Conservation (phyloP, 176 grass and related monocot species). For the Rhipidocladum racemiflorum region DNA sequence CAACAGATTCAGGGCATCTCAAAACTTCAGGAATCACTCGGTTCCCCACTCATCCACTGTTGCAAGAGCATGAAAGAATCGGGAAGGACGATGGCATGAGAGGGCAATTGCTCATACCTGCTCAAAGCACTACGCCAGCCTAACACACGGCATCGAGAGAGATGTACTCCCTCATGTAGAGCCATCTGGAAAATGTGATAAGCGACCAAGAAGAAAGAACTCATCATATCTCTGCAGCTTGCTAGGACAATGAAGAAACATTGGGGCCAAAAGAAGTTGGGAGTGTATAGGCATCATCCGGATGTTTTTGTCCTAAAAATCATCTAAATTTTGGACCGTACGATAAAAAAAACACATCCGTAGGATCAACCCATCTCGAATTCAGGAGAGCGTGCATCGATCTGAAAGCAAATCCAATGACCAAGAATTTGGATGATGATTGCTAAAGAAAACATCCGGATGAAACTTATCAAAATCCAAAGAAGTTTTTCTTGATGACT, state of each 20-base stretch:
- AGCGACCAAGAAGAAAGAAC: neutral
- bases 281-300: too few species aligned
- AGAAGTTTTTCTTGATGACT: neutral
- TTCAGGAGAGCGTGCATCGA: too few species aligned
- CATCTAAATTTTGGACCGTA: too few species aligned
- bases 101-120: slow-evolving; percentile 17
- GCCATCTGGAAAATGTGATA: neutral
- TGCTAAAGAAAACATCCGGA: too few species aligned
- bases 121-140: neutral
- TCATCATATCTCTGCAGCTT: neutral
- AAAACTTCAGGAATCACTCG: neutral
- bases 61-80: neutral
- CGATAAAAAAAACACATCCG: too few species aligned
- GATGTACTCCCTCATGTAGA: neutral
- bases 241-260: slow-evolving; percentile 10
- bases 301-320: too few species aligned
- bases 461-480: too few species aligned
- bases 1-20: neutral
- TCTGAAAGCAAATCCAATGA: too few species aligned
- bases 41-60: neutral
- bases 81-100: neutral
- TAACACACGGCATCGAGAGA: neutral
- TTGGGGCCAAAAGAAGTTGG: neutral
- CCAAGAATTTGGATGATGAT: too few species aligned
- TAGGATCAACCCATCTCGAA: too few species aligned